phyloP scores from a whole-genome alignment of 2,329 filamentous ascomycete genomes.

The Pseudocercospora macadamiae region DNA sequence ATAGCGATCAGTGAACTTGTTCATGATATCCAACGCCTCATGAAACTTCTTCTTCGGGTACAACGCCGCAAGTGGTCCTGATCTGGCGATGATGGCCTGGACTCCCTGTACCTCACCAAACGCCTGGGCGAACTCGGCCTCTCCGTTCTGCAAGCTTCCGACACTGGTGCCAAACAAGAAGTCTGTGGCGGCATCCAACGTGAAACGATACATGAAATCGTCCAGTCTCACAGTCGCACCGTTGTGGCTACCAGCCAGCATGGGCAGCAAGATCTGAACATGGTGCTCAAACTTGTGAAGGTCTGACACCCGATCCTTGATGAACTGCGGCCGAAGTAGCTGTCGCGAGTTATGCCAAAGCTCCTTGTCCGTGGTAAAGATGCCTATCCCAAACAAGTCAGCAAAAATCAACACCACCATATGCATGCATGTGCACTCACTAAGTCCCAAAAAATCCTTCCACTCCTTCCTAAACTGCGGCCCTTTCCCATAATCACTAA shows the following conservation, averaged over 20 bases:
- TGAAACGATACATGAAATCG: constrained; percentile 81
- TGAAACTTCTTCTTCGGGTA: constrained; percentile 69
- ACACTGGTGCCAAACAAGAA: constrained; percentile 82
- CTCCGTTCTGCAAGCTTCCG: constrained; percentile 59
- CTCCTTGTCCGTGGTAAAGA: constrained; percentile 74
- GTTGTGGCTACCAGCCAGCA: constrained; percentile 51
- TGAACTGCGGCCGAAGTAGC: constrained; percentile 83
- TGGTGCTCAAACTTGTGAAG: constrained; percentile 80
- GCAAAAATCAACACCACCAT: constrained; percentile 11
- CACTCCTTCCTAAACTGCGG: constrained; percentile 73
- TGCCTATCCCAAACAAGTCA: constrained; percentile 40
- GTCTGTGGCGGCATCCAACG: constrained; percentile 82
- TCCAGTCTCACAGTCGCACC: constrained; percentile 67
- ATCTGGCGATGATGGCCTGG: constrained; percentile 67
- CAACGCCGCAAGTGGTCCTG: constrained; percentile 60
- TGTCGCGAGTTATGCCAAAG: constrained; percentile 80
- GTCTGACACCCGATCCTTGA: constrained; percentile 81
- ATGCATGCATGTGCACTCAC: constrained; percentile 60
- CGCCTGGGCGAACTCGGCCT: constrained; percentile 73
- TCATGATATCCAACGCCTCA: constrained; percentile 66
- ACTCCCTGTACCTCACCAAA: constrained; percentile 79
- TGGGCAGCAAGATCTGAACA: constrained; percentile 70
- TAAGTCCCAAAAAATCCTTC: constrained; percentile 73
- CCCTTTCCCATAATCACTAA: constrained; percentile 83
- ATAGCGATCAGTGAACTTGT: constrained; percentile 75